Conservation (phyloP, 257 asterid species). For the Solanum chiquidenum region DNA sequence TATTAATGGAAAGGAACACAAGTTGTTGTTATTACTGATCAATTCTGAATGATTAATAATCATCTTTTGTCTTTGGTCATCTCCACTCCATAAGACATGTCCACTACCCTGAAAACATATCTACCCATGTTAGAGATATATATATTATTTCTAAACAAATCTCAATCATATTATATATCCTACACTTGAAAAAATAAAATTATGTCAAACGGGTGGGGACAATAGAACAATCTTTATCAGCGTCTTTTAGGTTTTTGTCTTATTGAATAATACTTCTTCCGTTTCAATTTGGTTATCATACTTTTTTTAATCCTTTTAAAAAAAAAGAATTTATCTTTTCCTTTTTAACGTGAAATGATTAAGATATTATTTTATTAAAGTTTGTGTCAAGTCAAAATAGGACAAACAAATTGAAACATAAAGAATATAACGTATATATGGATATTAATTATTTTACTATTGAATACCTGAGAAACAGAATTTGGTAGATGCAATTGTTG, state of each 20-base stretch:
- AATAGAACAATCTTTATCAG: not conserved
- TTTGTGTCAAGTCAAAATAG: not conserved
- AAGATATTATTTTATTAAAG: not conserved
- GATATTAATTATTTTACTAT: not conserved
- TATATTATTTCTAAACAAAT: not conserved
- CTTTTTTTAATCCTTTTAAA: too few relatives aligned
- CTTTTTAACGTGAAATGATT: too few relatives aligned
- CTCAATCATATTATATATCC: not conserved
- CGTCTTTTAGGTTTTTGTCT: not conserved
- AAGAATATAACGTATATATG: not conserved
- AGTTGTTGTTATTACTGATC: slow-evolving; percentile 16
- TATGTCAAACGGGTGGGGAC: not conserved
- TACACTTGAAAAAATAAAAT: not conserved
- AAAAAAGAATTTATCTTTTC: too few relatives aligned
- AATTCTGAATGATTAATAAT: slow-evolving; percentile 32
- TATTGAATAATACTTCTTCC: not conserved
- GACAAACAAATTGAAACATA: too few relatives aligned
- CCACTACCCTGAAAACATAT: slow-evolving; percentile 43
- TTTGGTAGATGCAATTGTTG: slow-evolving; percentile 26
- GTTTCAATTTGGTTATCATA: not conserved
- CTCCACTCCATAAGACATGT: slow-evolving; percentile 47
- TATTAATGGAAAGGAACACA: slow-evolving; percentile 43
- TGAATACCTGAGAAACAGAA: not conserved
- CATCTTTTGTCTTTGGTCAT: slow-evolving; percentile 44
- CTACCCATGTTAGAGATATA: not conserved